Evolutionary conservation across 352 stramenopile genomes (phyloP).

Genomic region (Phytophthora parvispora): DNA sequence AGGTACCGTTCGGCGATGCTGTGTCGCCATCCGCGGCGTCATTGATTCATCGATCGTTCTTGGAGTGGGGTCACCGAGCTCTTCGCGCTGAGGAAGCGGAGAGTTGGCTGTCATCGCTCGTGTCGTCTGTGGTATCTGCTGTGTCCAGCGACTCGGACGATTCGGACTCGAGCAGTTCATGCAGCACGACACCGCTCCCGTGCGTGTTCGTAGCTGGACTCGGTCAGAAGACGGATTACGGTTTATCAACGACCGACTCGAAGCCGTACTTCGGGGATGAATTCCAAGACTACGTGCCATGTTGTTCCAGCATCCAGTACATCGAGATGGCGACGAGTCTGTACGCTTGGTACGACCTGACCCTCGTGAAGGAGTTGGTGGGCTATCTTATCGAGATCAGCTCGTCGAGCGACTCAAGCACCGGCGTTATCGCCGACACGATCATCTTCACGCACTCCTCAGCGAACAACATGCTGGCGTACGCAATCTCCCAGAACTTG

Average conservation of each 20-base stretch:
- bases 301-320: constrained; percentile 66
- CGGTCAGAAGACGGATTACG: constrained; percentile 39
- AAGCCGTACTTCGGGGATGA: constrained; percentile 58
- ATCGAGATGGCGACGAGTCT: constrained; percentile 55
- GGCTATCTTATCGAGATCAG: constrained; percentile 46
- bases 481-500: constrained; percentile 61
- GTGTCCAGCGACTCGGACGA: constrained; percentile 21
- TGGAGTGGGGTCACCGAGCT: constrained; percentile 26
- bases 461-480: constrained; percentile 59
- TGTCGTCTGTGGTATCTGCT: constrained; percentile 17
- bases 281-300: constrained; percentile 59
- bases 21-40: constrained; percentile 31
- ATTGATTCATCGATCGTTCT: constrained; percentile 30
- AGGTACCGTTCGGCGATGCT: constrained; percentile 26
- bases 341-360: constrained; percentile 52
- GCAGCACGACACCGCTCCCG: constrained; percentile 37
- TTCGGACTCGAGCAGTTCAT: constrained; percentile 32
- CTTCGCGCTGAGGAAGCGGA: constrained; percentile 27
- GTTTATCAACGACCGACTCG: constrained; percentile 36
- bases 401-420: constrained; percentile 34
- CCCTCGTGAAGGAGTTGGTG: constrained; percentile 49
- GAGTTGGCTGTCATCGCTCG: constrained; percentile 17
- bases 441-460: constrained; percentile 78
- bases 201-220: constrained; percentile 75
- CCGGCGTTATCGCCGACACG: constrained; percentile 61